Conservation (phyloP, 1,139 yeast genomes). For the Debaryomyces subglobosus region DNA sequence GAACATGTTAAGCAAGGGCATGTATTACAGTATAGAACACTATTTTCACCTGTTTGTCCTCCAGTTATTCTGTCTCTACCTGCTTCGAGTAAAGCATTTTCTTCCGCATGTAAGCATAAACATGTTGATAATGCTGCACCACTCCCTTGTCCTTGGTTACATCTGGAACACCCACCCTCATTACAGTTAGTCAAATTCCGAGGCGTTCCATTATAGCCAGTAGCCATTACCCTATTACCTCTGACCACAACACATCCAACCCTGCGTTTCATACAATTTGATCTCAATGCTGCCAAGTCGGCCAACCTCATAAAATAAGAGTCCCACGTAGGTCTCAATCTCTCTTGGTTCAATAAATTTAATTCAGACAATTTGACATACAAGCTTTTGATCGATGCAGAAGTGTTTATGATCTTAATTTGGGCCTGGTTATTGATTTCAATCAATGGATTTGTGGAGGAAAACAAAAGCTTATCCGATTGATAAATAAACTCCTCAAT, state of each 20-base stretch:
- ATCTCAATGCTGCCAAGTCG: conserved; percentile 86
- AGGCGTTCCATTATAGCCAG: conserved; percentile 98
- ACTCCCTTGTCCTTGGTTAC: conserved; percentile 72
- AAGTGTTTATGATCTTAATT: conserved; percentile 64
- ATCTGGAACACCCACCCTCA: conserved; percentile 92
- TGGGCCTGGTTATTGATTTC: conserved; percentile 60
- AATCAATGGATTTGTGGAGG: conserved; percentile 40
- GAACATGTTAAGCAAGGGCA: conserved; percentile 97
- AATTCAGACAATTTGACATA: conserved; percentile 55
- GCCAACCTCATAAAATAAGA: conserved; percentile 93
- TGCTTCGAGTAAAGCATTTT: conserved; percentile 90
- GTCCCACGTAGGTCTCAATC: conserved; percentile 95
- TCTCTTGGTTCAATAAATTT: conserved; percentile 55
- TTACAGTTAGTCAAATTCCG: conserved; percentile 85
- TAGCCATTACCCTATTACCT: conserved; percentile 84
- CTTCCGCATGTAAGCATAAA: conserved; percentile 94
- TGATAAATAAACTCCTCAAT: conserved; percentile 47
- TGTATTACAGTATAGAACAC: conserved; percentile 89
- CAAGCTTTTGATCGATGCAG: conserved; percentile 49
- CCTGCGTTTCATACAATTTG: conserved; percentile 95
- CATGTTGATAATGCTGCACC: conserved; percentile 73
- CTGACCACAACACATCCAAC: conserved; percentile 95
- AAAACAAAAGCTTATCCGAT: conserved; percentile 50
- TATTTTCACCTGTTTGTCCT: conserved; percentile 28
- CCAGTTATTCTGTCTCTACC: conserved; percentile 78